A percentile compares a stretch with the other conserved stretches of the same genome.
Conservation (phyloP, 2,329 filamentous ascomycete genomes). For the Zymoseptoria passerinii region DNA sequence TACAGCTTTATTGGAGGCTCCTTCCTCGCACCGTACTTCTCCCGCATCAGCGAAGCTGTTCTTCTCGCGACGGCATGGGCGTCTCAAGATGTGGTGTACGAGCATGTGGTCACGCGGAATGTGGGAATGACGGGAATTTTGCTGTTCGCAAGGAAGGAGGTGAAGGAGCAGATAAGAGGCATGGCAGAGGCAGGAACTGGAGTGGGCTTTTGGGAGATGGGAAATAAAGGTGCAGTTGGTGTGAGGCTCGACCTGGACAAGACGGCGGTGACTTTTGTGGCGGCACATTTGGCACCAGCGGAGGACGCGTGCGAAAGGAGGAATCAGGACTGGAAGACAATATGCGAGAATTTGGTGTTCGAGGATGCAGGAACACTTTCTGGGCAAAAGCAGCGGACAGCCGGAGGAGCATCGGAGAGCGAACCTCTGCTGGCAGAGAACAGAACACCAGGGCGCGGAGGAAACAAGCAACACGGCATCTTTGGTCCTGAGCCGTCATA, state of each 20-base stretch:
- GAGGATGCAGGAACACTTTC: conserved; percentile 7
- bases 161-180: conserved; percentile 50
- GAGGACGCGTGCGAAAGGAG: conserved; percentile 67
- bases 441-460: not conserved
- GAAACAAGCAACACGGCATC: conserved; percentile 36
- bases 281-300: conserved; percentile 81
- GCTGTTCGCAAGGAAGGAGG: conserved; percentile 63
- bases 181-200: conserved; percentile 76
- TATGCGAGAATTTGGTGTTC: conserved; percentile 75
- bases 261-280: conserved; percentile 68
- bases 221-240: conserved; percentile 89
- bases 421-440: conserved; percentile 10
- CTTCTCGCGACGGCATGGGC: conserved; percentile 33
- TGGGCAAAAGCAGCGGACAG: not conserved
- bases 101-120: conserved; percentile 62
- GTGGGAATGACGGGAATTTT: conserved; percentile 85
- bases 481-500: conserved; percentile 63
- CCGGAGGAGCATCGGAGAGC: conserved; percentile 18
- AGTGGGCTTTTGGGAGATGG: conserved; percentile 79
- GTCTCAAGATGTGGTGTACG: conserved; percentile 56
- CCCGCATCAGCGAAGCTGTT: conserved; percentile 62
- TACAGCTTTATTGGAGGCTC: conserved; percentile 80
- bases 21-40: conserved; percentile 67
- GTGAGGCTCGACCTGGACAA: conserved; percentile 58
- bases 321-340: conserved; percentile 81